A percentile compares a stretch with the other conserved stretches of the same genome.
phyloP scores from a whole-genome alignment of 1,139 yeast species.

The Blastobotrys illinoisensis region DNA sequence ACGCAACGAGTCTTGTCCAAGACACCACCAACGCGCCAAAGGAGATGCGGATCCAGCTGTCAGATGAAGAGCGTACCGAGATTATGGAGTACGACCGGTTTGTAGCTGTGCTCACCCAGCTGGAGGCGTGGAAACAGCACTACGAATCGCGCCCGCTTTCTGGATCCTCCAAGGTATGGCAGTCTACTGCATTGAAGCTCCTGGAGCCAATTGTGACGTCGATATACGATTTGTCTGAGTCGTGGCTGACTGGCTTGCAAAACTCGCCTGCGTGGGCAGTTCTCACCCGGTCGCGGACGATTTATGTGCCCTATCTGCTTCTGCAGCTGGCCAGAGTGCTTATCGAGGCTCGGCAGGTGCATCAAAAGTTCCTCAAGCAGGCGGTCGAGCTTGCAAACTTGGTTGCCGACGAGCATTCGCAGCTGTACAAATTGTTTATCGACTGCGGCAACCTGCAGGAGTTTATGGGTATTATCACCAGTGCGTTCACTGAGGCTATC shows the following conservation, averaged over 20 bases:
- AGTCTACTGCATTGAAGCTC: slow-evolving; percentile 14
- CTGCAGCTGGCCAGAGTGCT: slow-evolving; percentile 57
- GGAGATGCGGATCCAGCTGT: slow-evolving; percentile 19
- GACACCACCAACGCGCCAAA: slow-evolving; percentile 10
- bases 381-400: slow-evolving; percentile 56
- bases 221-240: slow-evolving; percentile 17
- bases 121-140: slow-evolving; percentile 22
- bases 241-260: slow-evolving; percentile 20
- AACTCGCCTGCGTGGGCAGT: slow-evolving; percentile 11
- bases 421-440: slow-evolving; percentile 50
- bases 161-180: slow-evolving; percentile 13
- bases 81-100: slow-evolving; percentile 48
- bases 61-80: slow-evolving; percentile 46
- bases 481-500: slow-evolving; percentile 47
- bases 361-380: slow-evolving; percentile 39
- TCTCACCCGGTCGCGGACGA: slow-evolving; percentile 42
- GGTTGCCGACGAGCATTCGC: slow-evolving; percentile 46
- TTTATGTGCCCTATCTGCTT: slow-evolving; percentile 69
- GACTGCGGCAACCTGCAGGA: slow-evolving; percentile 57
- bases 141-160: slow-evolving; percentile 9
- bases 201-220: slow-evolving; percentile 15
- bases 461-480: slow-evolving; percentile 56
- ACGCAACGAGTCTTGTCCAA: slow-evolving; percentile 26
- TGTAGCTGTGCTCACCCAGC: slow-evolving; percentile 33
- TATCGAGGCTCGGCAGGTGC: slow-evolving; percentile 34